Percentiles rank a stretch among this genome's conserved stretches.
Evolutionary conservation across 2,329 filamentous ascomycete genomes (phyloP).

Genomic region (Sphaerulina vaccinii): DNA sequence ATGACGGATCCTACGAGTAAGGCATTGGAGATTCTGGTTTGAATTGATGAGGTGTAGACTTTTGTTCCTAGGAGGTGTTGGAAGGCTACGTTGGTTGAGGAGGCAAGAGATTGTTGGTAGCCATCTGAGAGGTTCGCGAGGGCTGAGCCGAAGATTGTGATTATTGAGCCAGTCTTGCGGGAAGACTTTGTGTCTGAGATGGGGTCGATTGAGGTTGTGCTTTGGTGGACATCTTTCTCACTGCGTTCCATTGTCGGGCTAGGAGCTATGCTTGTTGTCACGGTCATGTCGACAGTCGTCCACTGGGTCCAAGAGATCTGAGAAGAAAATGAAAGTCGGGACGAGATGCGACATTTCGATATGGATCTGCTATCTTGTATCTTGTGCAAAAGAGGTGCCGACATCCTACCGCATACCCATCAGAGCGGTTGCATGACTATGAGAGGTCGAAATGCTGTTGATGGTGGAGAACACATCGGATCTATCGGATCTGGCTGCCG

Average conservation of each 20-base stretch:
- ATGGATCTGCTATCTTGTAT: neutral
- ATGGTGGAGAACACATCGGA: neutral
- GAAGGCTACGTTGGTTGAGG: slow-evolving; percentile 38
- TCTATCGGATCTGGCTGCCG: neutral
- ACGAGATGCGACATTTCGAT: neutral
- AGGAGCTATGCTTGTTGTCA: too few relatives aligned
- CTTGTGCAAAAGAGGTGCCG: neutral
- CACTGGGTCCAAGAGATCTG: too few relatives aligned
- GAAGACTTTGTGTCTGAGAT: neutral
- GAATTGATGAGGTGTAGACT: slow-evolving; percentile 33
- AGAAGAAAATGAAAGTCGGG: too few relatives aligned
- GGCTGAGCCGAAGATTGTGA: slow-evolving; percentile 29
- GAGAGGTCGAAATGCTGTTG: neutral
- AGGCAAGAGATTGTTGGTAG: slow-evolving; percentile 37
- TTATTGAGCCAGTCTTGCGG: slow-evolving; percentile 32
- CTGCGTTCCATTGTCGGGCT: neutral
- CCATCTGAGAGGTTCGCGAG: slow-evolving; percentile 39
- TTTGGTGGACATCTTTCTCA: neutral
- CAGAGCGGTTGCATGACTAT: neutral
- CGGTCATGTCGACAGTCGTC: too few relatives aligned
- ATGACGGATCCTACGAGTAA: slow-evolving; percentile 37
- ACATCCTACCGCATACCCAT: neutral
- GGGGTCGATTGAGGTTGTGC: neutral
- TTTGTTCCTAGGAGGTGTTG: slow-evolving; percentile 32
- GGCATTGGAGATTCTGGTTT: slow-evolving; percentile 38